Evolutionary conservation across 2,329 filamentous ascomycete genomes (phyloP), one percentile per base, ranked within the genome.

Genomic region (Penicillium decumbens): DNA sequence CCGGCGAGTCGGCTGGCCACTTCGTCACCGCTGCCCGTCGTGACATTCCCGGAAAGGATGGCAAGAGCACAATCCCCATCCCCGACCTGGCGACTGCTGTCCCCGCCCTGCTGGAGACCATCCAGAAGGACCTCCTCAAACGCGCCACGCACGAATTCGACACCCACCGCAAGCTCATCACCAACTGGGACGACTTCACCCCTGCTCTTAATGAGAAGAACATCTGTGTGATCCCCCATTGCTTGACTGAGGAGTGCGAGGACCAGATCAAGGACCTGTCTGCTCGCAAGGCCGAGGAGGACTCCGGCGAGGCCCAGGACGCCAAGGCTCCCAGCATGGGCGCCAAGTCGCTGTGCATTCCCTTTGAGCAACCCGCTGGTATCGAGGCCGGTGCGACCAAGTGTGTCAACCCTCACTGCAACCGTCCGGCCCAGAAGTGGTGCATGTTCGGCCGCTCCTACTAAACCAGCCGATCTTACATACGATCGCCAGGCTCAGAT

Each of bases 221-320:
- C 66, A 84, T 97, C 38, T 85, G 95, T 38, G 77, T 97, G 52
- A 95, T 97, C 58, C 92, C 92, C 45, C 88, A 89, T 77, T 98
- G 95, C 69, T 77, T 91, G 54, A 87, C 82, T 10, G 82, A 82
- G 52, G 83, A 88, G 68, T 97, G 92, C 66, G 92, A 96, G 74
- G 92, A 96, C 63, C 83, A 89, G 70, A 89, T 97, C 76, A 97
- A 97, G 81, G 89, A 95, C 49, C 79, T 91, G 67, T 95, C 89
- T 55, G 89, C 87, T 38, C 85, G 87, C 57, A 87, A 84, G 61
- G 84, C 71, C 2, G 73, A 77, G 63, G 71, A 75, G 47, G 73
- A 77, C 43, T 71, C 70, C 76, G 87, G 88, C 77, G 83, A 84
- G 70, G 71, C 82, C 73, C 71, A 92, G 77, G 83, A 95, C 80